These are phyloP conservation scores for Spiromastix sp. DNA, from an alignment of 2,329 filamentous ascomycete species.

Conservation along the genomic window DNA sequence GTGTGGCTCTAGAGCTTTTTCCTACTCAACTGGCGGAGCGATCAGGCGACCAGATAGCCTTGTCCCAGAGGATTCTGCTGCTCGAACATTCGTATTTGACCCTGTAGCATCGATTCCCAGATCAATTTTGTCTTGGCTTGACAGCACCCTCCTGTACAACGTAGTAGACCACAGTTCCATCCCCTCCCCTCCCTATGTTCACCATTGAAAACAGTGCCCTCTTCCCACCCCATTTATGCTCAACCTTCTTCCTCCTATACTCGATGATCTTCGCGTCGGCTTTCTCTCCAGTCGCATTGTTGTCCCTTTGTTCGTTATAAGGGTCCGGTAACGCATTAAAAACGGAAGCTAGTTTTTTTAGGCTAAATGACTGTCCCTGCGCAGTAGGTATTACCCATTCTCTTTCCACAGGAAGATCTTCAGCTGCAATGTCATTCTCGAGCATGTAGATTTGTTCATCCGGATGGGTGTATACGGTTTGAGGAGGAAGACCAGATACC, in stretches of 20 bases:
- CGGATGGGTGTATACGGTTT: constrained; percentile 52
- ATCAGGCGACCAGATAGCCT: no score
- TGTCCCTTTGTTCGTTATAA: constrained; percentile 4
- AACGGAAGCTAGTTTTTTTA: constrained; percentile 44
- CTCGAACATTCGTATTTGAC: no score
- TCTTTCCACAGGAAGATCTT: constrained; percentile 39
- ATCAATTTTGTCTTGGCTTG: constrained; percentile 54
- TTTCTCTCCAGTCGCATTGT: constrained; percentile 2
- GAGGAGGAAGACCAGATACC: constrained; percentile 51
- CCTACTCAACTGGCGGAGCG: no score
- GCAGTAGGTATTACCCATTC: constrained; percentile 52
- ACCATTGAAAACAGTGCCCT: constrained; percentile 48
- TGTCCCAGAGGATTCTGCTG: no score
- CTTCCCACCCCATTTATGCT: constrained; percentile 36
- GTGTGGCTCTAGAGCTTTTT: no score
- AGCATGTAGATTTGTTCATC: constrained; percentile 54
- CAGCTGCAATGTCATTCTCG: constrained; percentile 37
- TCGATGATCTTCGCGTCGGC: not conserved
- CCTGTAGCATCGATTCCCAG: constrained; percentile 5
- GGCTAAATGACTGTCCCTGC: constrained; percentile 49
- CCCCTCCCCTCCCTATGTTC: constrained; percentile 38
- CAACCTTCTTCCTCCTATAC: constrained; percentile 8
- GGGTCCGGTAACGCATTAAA: constrained; percentile 42
- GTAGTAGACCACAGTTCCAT: constrained; percentile 57
- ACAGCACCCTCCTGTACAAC: constrained; percentile 54